Evolutionary conservation across 2,329 filamentous ascomycete genomes (phyloP).

Genomic region (Colletotrichum australisinense): DNA sequence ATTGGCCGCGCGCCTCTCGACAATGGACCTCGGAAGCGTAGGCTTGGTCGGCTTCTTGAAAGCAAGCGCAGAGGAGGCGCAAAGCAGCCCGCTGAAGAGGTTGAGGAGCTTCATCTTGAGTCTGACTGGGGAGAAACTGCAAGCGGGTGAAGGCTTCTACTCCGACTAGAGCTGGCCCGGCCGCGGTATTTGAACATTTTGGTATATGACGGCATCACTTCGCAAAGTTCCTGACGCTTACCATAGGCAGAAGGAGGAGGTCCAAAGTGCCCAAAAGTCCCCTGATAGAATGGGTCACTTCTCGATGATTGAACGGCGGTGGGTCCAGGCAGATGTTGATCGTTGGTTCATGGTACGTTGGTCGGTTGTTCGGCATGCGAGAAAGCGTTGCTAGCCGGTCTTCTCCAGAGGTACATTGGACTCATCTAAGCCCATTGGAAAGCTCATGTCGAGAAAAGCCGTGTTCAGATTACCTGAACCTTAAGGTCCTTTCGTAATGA

Average conservation of each 20-base stretch:
- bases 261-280: neutral
- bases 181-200: constrained; percentile 5
- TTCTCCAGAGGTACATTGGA: neutral
- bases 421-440: neutral
- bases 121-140: neutral
- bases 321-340: neutral
- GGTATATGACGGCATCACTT: neutral
- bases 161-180: neutral
- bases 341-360: neutral
- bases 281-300: neutral
- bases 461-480: too few relatives aligned
- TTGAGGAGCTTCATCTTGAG: constrained; percentile 7
- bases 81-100: constrained; percentile 8
- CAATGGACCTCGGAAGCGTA: neutral
- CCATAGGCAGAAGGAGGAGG: neutral
- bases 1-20: neutral
- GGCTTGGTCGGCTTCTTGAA: neutral
- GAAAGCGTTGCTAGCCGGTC: neutral
- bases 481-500: neutral
- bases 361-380: neutral
- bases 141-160: neutral
- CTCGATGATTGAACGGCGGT: neutral
- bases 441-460: neutral
- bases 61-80: neutral
- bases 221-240: neutral